Evolutionary conservation across 2,329 filamentous ascomycete genomes (phyloP), one percentile per base, ranked within the genome.

Genomic region (Pyrenophora teres): DNA sequence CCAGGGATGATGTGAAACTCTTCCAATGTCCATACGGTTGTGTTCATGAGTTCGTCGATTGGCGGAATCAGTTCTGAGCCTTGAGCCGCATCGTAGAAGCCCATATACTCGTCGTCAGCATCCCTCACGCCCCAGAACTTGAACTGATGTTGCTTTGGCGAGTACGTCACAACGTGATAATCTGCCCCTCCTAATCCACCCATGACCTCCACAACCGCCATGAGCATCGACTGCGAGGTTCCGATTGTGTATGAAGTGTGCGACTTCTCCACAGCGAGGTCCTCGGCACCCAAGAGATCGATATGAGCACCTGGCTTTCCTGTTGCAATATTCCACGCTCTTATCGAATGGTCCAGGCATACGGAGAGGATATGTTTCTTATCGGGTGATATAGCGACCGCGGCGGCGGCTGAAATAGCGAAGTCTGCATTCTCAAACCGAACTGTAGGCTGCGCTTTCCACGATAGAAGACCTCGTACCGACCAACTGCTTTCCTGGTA

Each of bases 81-180:
- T 0, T 88, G 83, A 61, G 89, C 92, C 18, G 90, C 77, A 62
- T 95, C 90, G 56, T 85, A 82, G 12, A 95, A 79, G 7, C 86
- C 80, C 16, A 91, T 71, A 2, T 77, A 79, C 59, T 75, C 59
- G 62, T 76, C 58, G 63, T 88, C 80, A 62, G 82, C 82, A 46
- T 87, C 83, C 60, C 86, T 83, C 15, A 88, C 83, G 46, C 84
- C 83, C 90, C 92, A 99, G 69, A 99, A 92, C 72, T 96, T 97
- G 81, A 99, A 97, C 69, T 93, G 88, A 31, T 94, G 84, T 25
- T 92, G 89, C 57, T 94, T 85, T 0, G 94, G 93, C 9, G 92
- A 97, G 73, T 92, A 96, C 7, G 91, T 93, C 32, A 90, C 85
- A 46, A 93, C 83, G 52, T 82, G 82, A 67, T 85, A 87, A 33